Conservation (phyloP, 345 rosid species). For the Crucihimalaya himalaica region DNA sequence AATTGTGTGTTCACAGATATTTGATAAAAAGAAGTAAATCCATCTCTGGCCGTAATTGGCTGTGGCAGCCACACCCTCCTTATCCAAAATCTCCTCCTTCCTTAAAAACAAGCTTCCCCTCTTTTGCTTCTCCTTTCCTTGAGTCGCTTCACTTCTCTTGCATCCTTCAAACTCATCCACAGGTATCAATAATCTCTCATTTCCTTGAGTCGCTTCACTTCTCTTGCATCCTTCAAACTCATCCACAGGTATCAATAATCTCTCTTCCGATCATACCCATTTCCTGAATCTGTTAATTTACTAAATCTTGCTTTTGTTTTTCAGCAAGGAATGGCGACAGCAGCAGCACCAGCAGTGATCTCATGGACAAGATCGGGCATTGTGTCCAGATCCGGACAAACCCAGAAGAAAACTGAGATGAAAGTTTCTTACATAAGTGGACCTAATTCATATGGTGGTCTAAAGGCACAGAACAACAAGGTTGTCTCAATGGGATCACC, state of each 20-base stretch:
- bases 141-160: constrained; percentile 25
- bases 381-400: constrained; percentile 22
- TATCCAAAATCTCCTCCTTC: constrained; percentile 40
- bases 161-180: constrained; percentile 23
- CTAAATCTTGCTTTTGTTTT: neutral
- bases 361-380: constrained; percentile 27
- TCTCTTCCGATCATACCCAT: neutral
- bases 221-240: constrained; percentile 24
- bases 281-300: neutral
- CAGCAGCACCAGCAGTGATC: constrained; percentile 45
- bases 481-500: constrained; percentile 46
- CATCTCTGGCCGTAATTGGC: constrained; percentile 23
- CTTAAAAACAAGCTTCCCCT: constrained; percentile 9
- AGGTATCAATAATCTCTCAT: constrained; percentile 17
- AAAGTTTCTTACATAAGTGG: constrained; percentile 44
- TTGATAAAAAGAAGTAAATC: constrained; percentile 13
- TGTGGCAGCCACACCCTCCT: constrained; percentile 43
- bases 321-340: constrained; percentile 42
- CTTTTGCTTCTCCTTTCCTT: constrained; percentile 8
- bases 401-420: constrained; percentile 34
- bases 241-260: constrained; percentile 21
- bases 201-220: constrained; percentile 22
- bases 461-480: constrained; percentile 50
- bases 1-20: constrained; percentile 37
- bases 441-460: constrained; percentile 46